A percentile compares a stretch with the other conserved stretches of the same genome.
These are phyloP conservation scores for Tolypocladium endophyticum DNA, from an alignment of 2,329 filamentous ascomycete genomes.

Conservation along the genomic window DNA sequence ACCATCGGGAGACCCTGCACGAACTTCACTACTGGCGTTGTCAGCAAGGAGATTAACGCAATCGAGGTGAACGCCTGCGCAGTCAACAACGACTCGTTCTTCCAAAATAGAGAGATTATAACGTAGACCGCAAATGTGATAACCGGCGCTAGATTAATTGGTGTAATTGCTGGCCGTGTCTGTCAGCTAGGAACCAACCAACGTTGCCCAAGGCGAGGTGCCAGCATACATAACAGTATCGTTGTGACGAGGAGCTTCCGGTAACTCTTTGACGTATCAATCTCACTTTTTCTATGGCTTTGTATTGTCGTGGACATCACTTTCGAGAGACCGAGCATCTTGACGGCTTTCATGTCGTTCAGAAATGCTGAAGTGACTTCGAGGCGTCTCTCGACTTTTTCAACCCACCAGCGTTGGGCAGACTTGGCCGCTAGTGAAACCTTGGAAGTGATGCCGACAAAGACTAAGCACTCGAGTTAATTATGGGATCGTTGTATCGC, in stretches of 20 bases:
- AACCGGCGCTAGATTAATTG: neutral
- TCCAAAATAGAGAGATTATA: neutral
- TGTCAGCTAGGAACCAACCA: neutral
- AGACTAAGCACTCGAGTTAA: neutral
- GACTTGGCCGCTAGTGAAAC: neutral
- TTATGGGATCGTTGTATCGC: neutral
- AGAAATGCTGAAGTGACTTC: neutral
- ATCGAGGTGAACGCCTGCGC: neutral
- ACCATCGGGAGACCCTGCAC: neutral
- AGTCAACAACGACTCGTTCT: neutral
- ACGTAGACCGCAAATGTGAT: neutral
- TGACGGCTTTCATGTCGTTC: neutral
- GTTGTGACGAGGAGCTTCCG: neutral
- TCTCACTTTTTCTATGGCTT: neutral
- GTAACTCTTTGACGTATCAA: neutral
- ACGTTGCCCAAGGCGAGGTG: neutral
- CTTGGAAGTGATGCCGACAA: neutral
- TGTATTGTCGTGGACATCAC: neutral
- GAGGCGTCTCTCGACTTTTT: neutral
- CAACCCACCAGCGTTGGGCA: neutral
- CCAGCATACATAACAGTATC: neutral
- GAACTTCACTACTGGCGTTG: neutral
- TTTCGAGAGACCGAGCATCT: neutral
- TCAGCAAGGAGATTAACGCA: neutral
- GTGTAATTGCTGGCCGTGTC: neutral